Base-by-base conservation (phyloP, 2,329 filamentous ascomycete genomes). In the Ophiocordyceps sinensis region DNA sequence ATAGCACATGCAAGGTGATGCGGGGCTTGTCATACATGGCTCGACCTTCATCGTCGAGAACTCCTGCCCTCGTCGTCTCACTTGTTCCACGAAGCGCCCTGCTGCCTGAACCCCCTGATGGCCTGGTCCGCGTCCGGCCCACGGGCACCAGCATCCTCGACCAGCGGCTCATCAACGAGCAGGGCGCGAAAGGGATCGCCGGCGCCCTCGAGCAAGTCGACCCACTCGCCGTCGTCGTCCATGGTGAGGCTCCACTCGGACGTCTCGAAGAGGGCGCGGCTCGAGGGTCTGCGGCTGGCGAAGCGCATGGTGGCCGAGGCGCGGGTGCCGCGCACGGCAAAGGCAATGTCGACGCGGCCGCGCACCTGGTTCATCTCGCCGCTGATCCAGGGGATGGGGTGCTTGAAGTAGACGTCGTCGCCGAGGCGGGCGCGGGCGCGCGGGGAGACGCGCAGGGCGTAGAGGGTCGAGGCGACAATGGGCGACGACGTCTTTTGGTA, bases 401-500 rank as follows among this genome's bases (percentile, higher is more conserved):
- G 71, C 50, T 75, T 72, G 63, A 88, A 89, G 62, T 86, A 86
- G 54, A 91, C 81, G 64, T 89, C 80, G 61, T 95, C 85, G 47
- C 91, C 91, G 26, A 98, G 74, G 37, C 81, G 66, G 43, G 78
- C 79, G 54, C 88, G 78, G 37, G 87, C 91, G 44, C 69, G 65
- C 3, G 75, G 66, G 43, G 82, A 86, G 3, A 85, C 93, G 48
- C 91, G 84, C 47, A 98, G 74, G 1, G 89, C 84, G 69, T 96
- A 98, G 26, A 98, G 75, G 5, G 87, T 91, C 42, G 83, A 85
- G 42, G 78, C 78, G n/a, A 95, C 84, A 28, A 89, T 75, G 41
- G 83, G 84, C 23, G 79, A 86, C n/a, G 84, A 86, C 43, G 80
- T 77, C 62, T 95, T 95, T 62, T 98, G 89, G 75, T 98, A 96